These are phyloP conservation scores for Amaranthus tricolor DNA, from an alignment of 179 eudicot genomes.

Conservation along the genomic window DNA sequence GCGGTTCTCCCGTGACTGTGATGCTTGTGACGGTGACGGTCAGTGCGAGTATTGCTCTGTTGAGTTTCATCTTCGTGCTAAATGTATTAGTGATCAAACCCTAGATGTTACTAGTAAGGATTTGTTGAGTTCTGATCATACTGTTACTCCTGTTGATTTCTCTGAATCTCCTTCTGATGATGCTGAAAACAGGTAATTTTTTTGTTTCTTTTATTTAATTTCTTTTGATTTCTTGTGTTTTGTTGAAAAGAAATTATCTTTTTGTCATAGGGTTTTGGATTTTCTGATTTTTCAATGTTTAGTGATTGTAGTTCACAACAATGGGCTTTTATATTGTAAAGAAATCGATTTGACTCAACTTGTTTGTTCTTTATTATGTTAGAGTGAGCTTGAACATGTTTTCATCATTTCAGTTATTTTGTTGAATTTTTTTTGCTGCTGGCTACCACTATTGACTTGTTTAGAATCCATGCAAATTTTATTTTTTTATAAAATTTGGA, in stretches of 20 bases:
- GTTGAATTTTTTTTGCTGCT: not conserved
- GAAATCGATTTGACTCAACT: too few species aligned
- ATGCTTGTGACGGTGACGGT: slow-evolving; percentile 96
- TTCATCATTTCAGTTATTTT: not conserved
- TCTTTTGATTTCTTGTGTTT: not conserved
- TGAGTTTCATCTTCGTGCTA: slow-evolving; percentile 79
- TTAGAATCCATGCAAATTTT: not conserved
- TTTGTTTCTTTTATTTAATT: not conserved
- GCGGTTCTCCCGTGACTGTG: slow-evolving; percentile 96
- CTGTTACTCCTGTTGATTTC: slow-evolving; percentile 74
- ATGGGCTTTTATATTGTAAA: not conserved
- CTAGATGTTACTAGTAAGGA: slow-evolving; percentile 91
- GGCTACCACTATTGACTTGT: not conserved
- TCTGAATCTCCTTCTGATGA: slow-evolving; percentile 44
- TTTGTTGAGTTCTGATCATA: slow-evolving; percentile 68
- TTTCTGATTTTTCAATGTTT: not conserved
- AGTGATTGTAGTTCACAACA: not conserved
- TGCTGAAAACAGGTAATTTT: slow-evolving; percentile 42
- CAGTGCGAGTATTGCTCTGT: slow-evolving; percentile 98
- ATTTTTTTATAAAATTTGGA: too few species aligned
- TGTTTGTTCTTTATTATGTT: not conserved
- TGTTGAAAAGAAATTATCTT: not conserved
- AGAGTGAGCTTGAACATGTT: not conserved
- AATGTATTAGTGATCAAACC: slow-evolving; percentile 68
- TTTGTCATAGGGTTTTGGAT: not conserved